Evolutionary conservation across 1,139 yeast species (phyloP).

Genomic region (Nakaseomyces nivariensis): DNA sequence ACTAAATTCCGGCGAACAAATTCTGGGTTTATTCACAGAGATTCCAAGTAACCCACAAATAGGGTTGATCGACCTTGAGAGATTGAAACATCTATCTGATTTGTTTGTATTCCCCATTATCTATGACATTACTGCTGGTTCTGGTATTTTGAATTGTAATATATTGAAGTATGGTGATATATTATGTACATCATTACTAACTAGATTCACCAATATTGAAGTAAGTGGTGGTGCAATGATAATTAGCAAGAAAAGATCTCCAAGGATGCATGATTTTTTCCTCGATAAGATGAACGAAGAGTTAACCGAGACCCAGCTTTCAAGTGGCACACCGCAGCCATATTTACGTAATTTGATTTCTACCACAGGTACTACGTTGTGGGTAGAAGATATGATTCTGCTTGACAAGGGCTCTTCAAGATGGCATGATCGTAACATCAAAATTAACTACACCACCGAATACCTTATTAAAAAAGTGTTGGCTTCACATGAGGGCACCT

Average conservation of each 20-base stretch:
- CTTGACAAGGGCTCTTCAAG: slow-evolving; percentile 91
- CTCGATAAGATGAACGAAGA: slow-evolving; percentile 16
- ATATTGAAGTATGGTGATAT: slow-evolving; percentile 77
- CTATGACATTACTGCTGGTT: slow-evolving; percentile 87
- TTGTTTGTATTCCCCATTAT: slow-evolving; percentile 66
- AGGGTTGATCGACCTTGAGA: slow-evolving; percentile 66
- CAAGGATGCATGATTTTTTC: slow-evolving; percentile 40
- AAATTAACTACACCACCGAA: slow-evolving; percentile 59
- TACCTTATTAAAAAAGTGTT: slow-evolving; percentile 40
- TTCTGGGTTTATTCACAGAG: slow-evolving; percentile 72
- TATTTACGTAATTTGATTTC: background rate
- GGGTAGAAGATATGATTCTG: slow-evolving; percentile 92
- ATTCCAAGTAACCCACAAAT: slow-evolving; percentile 89
- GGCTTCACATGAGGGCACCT: slow-evolving; percentile 33
- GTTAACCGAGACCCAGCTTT: background rate
- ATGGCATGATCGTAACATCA: slow-evolving; percentile 57
- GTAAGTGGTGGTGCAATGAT: slow-evolving; percentile 94
- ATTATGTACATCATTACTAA: slow-evolving; percentile 67
- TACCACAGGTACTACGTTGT: slow-evolving; percentile 32
- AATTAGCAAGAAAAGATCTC: slow-evolving; percentile 57
- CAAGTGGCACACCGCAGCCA: background rate
- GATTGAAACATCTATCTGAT: slow-evolving; percentile 56
- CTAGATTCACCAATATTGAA: slow-evolving; percentile 48
- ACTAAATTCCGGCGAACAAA: slow-evolving; percentile 51
- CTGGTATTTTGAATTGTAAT: slow-evolving; percentile 70